Evolutionary conservation across 108 stramenopile species (phyloP).

Genomic region (Skeletonema costatum): DNA sequence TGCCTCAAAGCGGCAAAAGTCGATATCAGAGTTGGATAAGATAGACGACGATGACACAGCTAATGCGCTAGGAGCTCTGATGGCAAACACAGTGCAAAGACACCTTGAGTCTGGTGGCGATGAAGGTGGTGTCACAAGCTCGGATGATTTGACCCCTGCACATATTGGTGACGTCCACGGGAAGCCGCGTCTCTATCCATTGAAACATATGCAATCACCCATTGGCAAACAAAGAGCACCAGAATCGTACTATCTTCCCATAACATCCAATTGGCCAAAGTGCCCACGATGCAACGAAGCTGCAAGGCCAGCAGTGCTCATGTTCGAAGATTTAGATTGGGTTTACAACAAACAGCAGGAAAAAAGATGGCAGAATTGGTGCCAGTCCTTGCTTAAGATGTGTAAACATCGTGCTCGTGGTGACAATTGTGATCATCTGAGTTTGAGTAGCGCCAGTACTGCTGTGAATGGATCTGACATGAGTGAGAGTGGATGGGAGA

Average conservation of each 20-base stretch:
- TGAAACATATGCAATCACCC: conserved; percentile 17
- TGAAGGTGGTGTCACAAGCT: neutral
- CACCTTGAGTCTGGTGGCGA: neutral
- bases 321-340: conserved; percentile 48
- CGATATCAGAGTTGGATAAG: neutral
- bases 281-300: conserved; percentile 37
- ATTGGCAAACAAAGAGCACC: neutral
- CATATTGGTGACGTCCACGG: conserved; percentile 42
- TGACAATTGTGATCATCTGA: neutral
- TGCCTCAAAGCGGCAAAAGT: conserved; percentile 12
- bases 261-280: conserved; percentile 34
- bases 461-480: neutral
- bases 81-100: conserved; percentile 5
- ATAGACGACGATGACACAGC: conserved; percentile 6
- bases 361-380: conserved; percentile 30
- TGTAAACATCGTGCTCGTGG: conserved; percentile 18
- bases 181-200: conserved; percentile 10
- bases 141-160: neutral
- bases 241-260: conserved; percentile 14
- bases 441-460: neutral
- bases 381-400: conserved; percentile 33
- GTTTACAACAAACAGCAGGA: conserved; percentile 32
- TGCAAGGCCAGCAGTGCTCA: conserved; percentile 43
- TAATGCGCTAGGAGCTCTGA: neutral
- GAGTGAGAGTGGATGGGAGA: conserved; percentile 10